Evolutionary conservation across 2,329 filamentous ascomycete species (phyloP).

Genomic region (Trichoderma sp.): DNA sequence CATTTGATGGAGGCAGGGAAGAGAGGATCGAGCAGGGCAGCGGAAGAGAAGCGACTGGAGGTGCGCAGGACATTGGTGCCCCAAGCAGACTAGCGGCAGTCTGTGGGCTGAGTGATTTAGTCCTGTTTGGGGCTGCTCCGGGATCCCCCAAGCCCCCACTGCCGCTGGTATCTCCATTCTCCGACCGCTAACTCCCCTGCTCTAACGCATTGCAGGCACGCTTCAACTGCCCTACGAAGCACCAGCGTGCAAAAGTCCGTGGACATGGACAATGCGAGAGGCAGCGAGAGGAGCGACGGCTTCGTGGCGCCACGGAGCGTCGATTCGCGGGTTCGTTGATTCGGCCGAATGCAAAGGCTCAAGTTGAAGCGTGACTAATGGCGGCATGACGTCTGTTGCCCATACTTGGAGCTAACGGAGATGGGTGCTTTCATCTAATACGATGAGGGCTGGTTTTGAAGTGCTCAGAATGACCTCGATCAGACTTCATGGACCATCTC

Average conservation of each 20-base stretch:
- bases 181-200: slow-evolving; percentile 14
- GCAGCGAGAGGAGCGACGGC: background rate
- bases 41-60: background rate
- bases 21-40: background rate
- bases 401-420: background rate
- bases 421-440: too few relatives aligned
- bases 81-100: background rate
- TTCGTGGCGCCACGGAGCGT: slow-evolving; percentile 6
- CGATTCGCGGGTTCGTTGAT: background rate
- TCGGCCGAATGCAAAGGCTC: slow-evolving; percentile 10
- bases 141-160: background rate
- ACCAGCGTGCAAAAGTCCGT: slow-evolving; percentile 12
- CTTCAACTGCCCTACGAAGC: background rate
- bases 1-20: too few relatives aligned
- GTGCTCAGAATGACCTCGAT: too few relatives aligned
- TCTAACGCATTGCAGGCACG: background rate
- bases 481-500: too few relatives aligned
- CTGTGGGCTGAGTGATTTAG: accelerated
- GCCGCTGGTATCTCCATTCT: slow-evolving; percentile 7
- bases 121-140: background rate
- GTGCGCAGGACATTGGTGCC: background rate
- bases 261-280: background rate
- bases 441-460: too few relatives aligned
- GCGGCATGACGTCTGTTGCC: slow-evolving; percentile 7
- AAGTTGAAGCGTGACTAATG: too few relatives aligned